These are phyloP conservation scores for Penicillium concentricum DNA, from an alignment of 2,329 filamentous ascomycete genomes.

Conservation along the genomic window DNA sequence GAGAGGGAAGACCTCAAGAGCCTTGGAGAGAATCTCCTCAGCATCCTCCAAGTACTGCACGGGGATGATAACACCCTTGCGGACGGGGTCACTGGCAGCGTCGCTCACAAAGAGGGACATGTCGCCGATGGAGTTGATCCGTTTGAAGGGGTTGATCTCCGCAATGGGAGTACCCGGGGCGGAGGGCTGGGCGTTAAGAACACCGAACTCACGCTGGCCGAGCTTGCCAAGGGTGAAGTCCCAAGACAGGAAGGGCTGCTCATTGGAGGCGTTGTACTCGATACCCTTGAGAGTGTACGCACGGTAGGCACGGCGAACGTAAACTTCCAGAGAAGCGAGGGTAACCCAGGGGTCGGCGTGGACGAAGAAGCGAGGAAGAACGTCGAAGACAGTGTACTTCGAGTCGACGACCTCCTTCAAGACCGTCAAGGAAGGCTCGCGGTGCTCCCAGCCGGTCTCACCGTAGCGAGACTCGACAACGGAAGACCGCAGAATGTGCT, in stretches of 20 bases:
- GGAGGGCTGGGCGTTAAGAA: constrained; percentile 73
- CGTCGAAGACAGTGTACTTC: constrained; percentile 97
- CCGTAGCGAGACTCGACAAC: constrained; percentile 97
- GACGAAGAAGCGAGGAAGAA: constrained; percentile 90
- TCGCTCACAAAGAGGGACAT: constrained; percentile 83
- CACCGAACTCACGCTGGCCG: constrained; percentile 85
- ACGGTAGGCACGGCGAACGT: constrained; percentile 93
- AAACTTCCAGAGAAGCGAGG: constrained; percentile 89
- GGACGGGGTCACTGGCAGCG: constrained; percentile 67
- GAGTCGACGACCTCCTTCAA: constrained; percentile 98
- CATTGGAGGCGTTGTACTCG: constrained; percentile 73
- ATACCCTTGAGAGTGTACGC: constrained; percentile 89
- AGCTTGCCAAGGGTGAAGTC: constrained; percentile 94
- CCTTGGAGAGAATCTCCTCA: constrained; percentile 80
- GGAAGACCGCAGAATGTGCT: constrained; percentile 93
- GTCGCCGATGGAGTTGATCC: constrained; percentile 92
- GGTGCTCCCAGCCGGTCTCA: constrained; percentile 94
- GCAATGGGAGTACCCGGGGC: constrained; percentile 72
- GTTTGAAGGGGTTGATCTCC: constrained; percentile 67
- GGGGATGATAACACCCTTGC: constrained; percentile 92
- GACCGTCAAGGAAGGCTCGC: constrained; percentile 83
- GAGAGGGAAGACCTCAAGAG: constrained; percentile 76
- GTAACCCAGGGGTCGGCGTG: constrained; percentile 94
- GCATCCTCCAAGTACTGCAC: constrained; percentile 92
- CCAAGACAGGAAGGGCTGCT: constrained; percentile 81